These are phyloP conservation scores for Hyphopichia buzzinii DNA, from an alignment of 1,139 yeast genomes.

Conservation along the genomic window DNA sequence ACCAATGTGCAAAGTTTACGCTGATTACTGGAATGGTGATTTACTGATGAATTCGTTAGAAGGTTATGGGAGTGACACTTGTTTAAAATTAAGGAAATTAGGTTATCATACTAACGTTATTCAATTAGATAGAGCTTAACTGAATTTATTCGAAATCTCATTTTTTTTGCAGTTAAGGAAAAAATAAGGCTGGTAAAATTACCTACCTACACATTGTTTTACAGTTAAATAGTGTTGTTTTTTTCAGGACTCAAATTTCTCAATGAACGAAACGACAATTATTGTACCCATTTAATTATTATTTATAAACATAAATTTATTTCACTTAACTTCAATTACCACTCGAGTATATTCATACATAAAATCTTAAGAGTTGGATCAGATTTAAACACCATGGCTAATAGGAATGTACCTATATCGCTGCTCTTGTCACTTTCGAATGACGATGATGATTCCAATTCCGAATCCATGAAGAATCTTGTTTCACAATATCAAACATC, in stretches of 20 bases:
- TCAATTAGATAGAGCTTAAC: conserved; percentile 71
- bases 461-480: conserved; percentile 9
- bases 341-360: too few species aligned
- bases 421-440: conserved; percentile 18
- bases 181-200: too few species aligned
- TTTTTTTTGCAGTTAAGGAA: neutral
- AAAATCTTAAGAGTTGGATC: too few species aligned
- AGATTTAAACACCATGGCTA: neutral
- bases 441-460: conserved; percentile 4
- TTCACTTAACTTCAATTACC: too few species aligned
- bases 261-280: neutral
- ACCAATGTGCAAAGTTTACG: conserved; percentile 88
- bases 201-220: neutral
- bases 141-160: neutral
- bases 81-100: conserved; percentile 71
- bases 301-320: neutral
- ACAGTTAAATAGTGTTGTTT: too few species aligned
- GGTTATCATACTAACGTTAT: conserved; percentile 64
- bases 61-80: conserved; percentile 91
- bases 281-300: neutral
- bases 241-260: neutral
- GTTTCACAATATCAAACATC: conserved; percentile 25
- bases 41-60: conserved; percentile 77
- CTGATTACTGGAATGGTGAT: conserved; percentile 95
- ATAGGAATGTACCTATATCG: conserved; percentile 22